Percentiles rank a stretch among this genome's conserved stretches.
Conservation (phyloP, 768 basidiomycete genomes). For the Solioccasus polychromus region DNA sequence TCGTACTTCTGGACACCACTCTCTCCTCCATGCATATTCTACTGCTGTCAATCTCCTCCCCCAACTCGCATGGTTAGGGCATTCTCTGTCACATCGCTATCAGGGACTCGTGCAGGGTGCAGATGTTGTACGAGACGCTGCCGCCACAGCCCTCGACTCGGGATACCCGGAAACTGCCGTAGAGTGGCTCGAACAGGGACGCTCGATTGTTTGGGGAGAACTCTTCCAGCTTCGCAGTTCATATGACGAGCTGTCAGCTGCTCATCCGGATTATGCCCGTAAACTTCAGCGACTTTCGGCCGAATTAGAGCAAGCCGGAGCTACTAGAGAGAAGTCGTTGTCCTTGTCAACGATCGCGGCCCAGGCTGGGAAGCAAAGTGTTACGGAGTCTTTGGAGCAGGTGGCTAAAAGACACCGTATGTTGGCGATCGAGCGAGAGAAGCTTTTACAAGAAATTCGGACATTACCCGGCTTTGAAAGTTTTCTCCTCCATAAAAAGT, state of each 20-base stretch:
- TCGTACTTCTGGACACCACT: not conserved
- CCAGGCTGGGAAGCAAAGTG: no score
- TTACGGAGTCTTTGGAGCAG: no score
- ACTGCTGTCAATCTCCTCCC: constrained; percentile 17
- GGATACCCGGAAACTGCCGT: not conserved
- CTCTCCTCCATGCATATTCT: constrained; percentile 11
- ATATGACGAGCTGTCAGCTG: not conserved
- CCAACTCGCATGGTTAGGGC: constrained; percentile 1
- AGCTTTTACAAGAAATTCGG: not conserved
- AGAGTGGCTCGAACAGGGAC: constrained; percentile 4
- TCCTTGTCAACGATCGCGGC: not conserved
- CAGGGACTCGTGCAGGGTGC: constrained; percentile 6
- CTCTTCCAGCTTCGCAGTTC: not conserved
- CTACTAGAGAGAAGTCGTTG: not conserved
- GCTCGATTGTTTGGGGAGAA: no score
- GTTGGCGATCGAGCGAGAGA: not conserved
- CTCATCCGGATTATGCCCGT: not conserved
- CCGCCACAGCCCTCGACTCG: no score
- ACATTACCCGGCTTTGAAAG: not conserved
- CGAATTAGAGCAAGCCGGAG: not conserved
- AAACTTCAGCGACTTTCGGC: not conserved
- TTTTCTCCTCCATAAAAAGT: not conserved
- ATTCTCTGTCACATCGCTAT: constrained; percentile 14
- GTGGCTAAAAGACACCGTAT: not conserved
- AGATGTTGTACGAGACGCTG: constrained; percentile 14